Conservation (phyloP, 495 filamentous ascomycete genomes). For the Podospora australis region DNA sequence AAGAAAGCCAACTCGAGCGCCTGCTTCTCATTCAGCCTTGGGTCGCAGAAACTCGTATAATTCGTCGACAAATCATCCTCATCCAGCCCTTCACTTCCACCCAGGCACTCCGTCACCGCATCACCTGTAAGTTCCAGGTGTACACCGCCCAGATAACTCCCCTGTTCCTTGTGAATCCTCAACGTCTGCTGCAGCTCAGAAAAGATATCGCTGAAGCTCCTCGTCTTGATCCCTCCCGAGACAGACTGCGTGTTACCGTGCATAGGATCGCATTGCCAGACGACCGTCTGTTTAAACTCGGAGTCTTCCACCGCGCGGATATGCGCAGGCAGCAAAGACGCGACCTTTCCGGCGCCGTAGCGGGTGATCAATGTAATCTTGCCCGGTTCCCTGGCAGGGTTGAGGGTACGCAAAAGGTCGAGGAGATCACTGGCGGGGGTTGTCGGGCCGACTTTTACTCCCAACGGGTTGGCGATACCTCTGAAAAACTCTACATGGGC, state of each 20-base stretch:
- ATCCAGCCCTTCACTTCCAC: slow-evolving; percentile 77
- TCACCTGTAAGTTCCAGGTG: slow-evolving; percentile 95
- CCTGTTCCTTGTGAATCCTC: slow-evolving; percentile 72
- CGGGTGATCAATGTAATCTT: slow-evolving; percentile 95
- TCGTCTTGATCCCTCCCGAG: slow-evolving; percentile 72
- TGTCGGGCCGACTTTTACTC: slow-evolving; percentile 89
- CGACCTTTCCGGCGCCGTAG: slow-evolving; percentile 74
- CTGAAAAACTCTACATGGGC: slow-evolving; percentile 97
- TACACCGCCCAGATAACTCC: slow-evolving; percentile 84
- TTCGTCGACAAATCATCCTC: slow-evolving; percentile 82
- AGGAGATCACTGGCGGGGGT: slow-evolving; percentile 70
- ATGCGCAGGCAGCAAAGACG: slow-evolving; percentile 65
- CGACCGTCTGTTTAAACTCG: slow-evolving; percentile 65
- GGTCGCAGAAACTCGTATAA: slow-evolving; percentile 94
- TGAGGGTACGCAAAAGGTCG: slow-evolving; percentile 70
- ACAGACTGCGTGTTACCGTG: slow-evolving; percentile 80
- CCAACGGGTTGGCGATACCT: slow-evolving; percentile 89
- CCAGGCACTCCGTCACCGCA: slow-evolving; percentile 91
- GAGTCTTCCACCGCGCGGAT: slow-evolving; percentile 74
- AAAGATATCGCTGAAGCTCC: slow-evolving; percentile 80
- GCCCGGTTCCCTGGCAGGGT: slow-evolving; percentile 72
- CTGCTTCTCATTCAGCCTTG: slow-evolving; percentile 93
- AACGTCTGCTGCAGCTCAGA: slow-evolving; percentile 74
- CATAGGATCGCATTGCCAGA: slow-evolving; percentile 99
- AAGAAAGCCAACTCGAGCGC: slow-evolving; percentile 91